Base-by-base conservation (phyloP, 2,329 filamentous ascomycete species). In the Eutypa lata region DNA sequence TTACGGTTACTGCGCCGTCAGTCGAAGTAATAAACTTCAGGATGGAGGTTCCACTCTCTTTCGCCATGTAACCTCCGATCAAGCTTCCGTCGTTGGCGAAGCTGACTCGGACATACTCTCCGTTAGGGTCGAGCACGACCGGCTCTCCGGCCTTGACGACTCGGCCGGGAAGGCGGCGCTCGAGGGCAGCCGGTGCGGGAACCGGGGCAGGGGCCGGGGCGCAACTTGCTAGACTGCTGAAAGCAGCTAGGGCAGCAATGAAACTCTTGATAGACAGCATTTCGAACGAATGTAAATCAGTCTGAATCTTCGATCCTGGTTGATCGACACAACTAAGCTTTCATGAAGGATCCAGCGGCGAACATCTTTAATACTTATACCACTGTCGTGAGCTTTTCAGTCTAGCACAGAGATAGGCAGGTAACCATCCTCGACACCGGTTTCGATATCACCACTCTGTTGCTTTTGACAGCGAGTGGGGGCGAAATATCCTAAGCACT, bases 61-160 rank as follows among this genome's bases (percentile, higher is more conserved):
- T 51, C 3, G 60, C 60, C 40, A 59, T 61, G 50, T 68, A 71
- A n/a, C 66, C 68, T 43, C 58, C 61, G 37, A 69, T 53, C 44
- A 68, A 56, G 44, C 52, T 56, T 19, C 61, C 61, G 11, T 65
- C 61, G 10, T 61, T 62, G 47, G 65, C 54, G 11, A 54, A 47
- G 47, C 55, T 65, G n/a, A 57, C 65, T n/a, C 68, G 61, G 26
- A 67, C 57, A 51, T 70, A 69, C 35, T 66, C 60, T 21, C 66
- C 65, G 7, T 43, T 50, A 1, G 55, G 35, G 26, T 68, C 64
- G 51, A 69, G 65, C 33, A 63, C 52, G 1, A 58, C 57, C 7
- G 64, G 53, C 16, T 58, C 57, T 45, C 56, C 61, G 43, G 53
- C 56, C 44, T 49, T 67, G 56, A 61, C 48, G 4, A 63, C 62